Evolutionary conservation across 1,139 yeast species (phyloP).

Genomic region (Lodderomyces beijingensis): DNA sequence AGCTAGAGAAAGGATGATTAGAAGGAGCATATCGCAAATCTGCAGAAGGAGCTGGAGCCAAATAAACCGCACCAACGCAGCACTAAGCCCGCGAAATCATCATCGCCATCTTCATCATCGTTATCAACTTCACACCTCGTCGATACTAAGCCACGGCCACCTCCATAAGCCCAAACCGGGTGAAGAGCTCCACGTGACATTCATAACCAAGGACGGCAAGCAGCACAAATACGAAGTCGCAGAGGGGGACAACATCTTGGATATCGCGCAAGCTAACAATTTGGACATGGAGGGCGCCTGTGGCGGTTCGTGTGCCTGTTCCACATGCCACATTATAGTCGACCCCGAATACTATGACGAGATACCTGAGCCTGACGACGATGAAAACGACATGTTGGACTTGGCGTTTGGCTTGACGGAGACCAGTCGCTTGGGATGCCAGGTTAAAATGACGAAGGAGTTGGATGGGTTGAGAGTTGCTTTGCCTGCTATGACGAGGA

Average conservation of each 20-base stretch:
- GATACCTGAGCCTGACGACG: constrained; percentile 94
- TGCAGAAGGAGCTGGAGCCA: neutral
- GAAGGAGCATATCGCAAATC: constrained; percentile 2
- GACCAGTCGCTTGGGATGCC: constrained; percentile 94
- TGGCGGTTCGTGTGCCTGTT: constrained; percentile 98
- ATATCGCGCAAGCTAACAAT: constrained; percentile 91
- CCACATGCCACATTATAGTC: constrained; percentile 93
- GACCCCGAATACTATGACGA: constrained; percentile 92
- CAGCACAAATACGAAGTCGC: constrained; percentile 81
- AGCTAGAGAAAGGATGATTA: constrained; percentile 3
- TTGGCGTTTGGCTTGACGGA: constrained; percentile 95
- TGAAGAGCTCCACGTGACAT: constrained; percentile 86
- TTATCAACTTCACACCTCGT: constrained; percentile 11
- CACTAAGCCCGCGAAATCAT: too few relatives aligned
- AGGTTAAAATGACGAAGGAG: constrained; percentile 82
- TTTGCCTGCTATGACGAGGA: constrained; percentile 94
- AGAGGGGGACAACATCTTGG: constrained; percentile 87
- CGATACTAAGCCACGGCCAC: constrained; percentile 62
- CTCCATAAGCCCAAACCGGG: constrained; percentile 88
- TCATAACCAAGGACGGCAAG: constrained; percentile 86
- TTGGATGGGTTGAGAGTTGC: constrained; percentile 95
- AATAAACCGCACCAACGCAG: too few relatives aligned
- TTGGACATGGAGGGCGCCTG: constrained; percentile 98
- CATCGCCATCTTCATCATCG: too few relatives aligned
- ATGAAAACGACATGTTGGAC: constrained; percentile 97